Conservation (phyloP, 768 basidiomycete genomes). For the Leucosporidium creatinivorum region DNA sequence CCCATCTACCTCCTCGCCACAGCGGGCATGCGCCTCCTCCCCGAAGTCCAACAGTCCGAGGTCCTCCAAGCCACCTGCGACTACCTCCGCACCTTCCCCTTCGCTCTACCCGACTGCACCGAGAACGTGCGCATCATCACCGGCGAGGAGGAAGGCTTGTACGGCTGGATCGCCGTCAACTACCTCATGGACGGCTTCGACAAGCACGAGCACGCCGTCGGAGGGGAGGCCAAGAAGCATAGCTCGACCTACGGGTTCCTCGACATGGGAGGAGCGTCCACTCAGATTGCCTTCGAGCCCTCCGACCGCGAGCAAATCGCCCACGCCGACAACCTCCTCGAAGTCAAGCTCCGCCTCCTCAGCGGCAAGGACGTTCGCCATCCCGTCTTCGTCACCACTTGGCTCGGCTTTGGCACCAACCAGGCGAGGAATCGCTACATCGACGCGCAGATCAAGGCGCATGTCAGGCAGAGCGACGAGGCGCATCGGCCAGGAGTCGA, state of each 20-base stretch:
- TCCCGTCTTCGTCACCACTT: constrained; percentile 93
- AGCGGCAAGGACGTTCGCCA: constrained; percentile 81
- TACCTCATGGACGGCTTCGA: constrained; percentile 95
- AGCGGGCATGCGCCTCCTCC: constrained; percentile 88
- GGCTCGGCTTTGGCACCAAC: constrained; percentile 97
- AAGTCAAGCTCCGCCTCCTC: constrained; percentile 71
- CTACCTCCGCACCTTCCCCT: constrained; percentile 64
- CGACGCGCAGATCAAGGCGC: constrained; percentile 51
- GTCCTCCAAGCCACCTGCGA: constrained; percentile 70
- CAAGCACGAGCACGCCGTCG: constrained; percentile 42
- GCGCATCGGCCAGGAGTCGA: constrained; percentile 10
- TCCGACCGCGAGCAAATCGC: constrained; percentile 49
- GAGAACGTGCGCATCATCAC: constrained; percentile 87
- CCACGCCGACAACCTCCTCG: constrained; percentile 59
- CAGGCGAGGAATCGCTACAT: constrained; percentile 92
- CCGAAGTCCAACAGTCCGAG: constrained; percentile 58
- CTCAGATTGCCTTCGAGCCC: constrained; percentile 97
- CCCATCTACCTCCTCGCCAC: constrained; percentile 92
- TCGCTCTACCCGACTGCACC: constrained; percentile 76
- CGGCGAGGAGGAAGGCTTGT: constrained; percentile 95
- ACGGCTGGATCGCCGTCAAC: constrained; percentile 98
- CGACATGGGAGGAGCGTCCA: constrained; percentile 99
- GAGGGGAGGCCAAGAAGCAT: constrained; percentile 44
- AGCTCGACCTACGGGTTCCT: constrained; percentile 91
- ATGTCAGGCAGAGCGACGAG: constrained; percentile 26